phyloP scores from a whole-genome alignment of 2,329 filamentous ascomycete species.

The Leptographium galeiforme region DNA sequence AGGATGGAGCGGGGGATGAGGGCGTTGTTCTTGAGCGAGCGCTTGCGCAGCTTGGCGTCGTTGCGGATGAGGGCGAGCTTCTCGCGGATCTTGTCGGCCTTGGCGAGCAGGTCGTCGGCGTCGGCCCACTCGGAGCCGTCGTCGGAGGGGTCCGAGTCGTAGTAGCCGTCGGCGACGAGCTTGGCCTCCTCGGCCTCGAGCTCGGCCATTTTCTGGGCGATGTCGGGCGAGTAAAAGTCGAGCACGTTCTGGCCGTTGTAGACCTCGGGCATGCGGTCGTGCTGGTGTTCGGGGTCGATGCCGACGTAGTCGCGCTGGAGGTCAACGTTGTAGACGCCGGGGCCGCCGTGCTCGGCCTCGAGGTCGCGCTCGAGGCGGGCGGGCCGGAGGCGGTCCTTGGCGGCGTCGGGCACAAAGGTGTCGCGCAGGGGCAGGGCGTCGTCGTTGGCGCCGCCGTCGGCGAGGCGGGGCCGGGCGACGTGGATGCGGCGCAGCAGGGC shows the following conservation, averaged over 20 bases:
- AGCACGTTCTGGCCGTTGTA: slow-evolving; percentile 95
- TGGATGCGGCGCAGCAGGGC: slow-evolving; percentile 92
- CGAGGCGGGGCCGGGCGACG: slow-evolving; percentile 85
- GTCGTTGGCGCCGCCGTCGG: slow-evolving; percentile 22
- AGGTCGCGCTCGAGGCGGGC: slow-evolving; percentile 61
- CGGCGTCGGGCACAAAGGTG: slow-evolving; percentile 76
- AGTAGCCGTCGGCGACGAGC: slow-evolving; percentile 83
- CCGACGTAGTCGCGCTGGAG: slow-evolving; percentile 80
- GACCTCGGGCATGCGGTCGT: slow-evolving; percentile 89
- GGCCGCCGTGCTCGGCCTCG: slow-evolving; percentile 83
- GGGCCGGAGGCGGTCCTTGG: slow-evolving; percentile 56
- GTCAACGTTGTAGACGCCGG: slow-evolving; percentile 92
- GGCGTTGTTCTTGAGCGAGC: slow-evolving; percentile 92
- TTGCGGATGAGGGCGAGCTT: slow-evolving; percentile 88
- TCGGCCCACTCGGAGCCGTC: slow-evolving; percentile 74
- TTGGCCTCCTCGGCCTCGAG: slow-evolving; percentile 93
- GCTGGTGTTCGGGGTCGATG: slow-evolving; percentile 83
- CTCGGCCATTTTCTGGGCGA: slow-evolving; percentile 80
- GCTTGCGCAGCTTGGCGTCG: slow-evolving; percentile 77
- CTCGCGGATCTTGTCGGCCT: slow-evolving; percentile 90
- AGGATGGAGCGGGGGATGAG: slow-evolving; percentile 65
- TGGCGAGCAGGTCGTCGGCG: slow-evolving; percentile 74
- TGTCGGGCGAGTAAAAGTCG: slow-evolving; percentile 94
- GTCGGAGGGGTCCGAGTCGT: slow-evolving; percentile 67
- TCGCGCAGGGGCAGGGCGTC: slow-evolving; percentile 43